Evolutionary conservation across 495 filamentous ascomycete species (phyloP), one percentile per base, ranked within the genome.

Genomic region (Xylaria venustula): DNA sequence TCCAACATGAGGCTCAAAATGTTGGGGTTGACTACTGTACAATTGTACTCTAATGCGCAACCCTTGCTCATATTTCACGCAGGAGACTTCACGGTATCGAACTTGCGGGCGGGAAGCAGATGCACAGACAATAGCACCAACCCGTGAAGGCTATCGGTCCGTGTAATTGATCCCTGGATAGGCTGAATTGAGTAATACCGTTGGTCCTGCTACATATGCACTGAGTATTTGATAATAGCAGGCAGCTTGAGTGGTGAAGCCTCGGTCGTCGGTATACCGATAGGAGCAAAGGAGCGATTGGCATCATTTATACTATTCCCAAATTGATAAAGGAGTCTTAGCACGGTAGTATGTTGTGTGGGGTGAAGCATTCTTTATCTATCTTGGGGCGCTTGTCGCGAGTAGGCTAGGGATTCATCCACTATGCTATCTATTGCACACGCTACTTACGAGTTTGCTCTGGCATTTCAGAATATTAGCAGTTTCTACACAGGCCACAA

Each of bases 1-100:
- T 32, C 44, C 28, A 56, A 28, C 7, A 26, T 50, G 55, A 58
- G 55, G 55, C 55, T 49, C 45, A 49, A 58, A 50, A 55, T 20
- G 14, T 44, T 45, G 53, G 25, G 53, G 25, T 20, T 7, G 26
- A 41, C 22, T 30, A 20, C 51, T 14, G 49, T 23, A 6, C 32
- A 12, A 8, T 25, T 37, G 32, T 25, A 40, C 22, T 8, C 23
- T 37, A 22, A 23, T 3, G 19, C 15, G 22, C 14, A n/a, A 53
- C n/a, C n/a, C n/a, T n/a, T 22, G 32, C 1, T 3, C 19, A 5
- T 26, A 34, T n/a, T 37, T n/a, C n/a, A n/a, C n/a, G n/a, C n/a
- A n/a, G n/a, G n/a, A n/a, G n/a, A n/a, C n/a, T n/a, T n/a, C n/a
- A n/a, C n/a, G n/a, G n/a, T n/a, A n/a, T n/a, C n/a, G n/a, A n/a